Evolutionary conservation across 306 rosid genomes (phyloP), one percentile per base, ranked within the genome.

Genomic region (Cucurbita maxima): DNA sequence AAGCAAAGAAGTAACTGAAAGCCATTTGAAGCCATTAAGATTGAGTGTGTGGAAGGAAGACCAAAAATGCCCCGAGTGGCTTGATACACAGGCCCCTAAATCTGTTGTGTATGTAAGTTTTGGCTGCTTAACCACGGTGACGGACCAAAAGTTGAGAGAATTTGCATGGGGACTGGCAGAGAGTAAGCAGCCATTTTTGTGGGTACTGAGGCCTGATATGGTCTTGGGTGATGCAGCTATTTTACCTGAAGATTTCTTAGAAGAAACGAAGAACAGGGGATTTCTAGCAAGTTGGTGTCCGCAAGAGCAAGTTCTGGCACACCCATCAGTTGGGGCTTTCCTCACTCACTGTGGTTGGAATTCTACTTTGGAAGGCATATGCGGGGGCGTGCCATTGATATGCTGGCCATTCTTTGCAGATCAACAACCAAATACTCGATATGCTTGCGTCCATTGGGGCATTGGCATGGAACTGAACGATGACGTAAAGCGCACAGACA

Each of bases 401-500:
- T 79, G 84, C 34, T 87, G 87, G 89, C 91, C 91, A 37, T 87
- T 84, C 63, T 87, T 84, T n/a, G 83, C 82, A 0, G 86, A 87
- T 36, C 87, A 87, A 8, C 87, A 81, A 61, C 72, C 81, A 0
- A 86, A 81, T 52, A 83, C 89, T 71, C 61, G 84, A 8, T 87
- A 75, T 58, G 82, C 81, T 4, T 79, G 86, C 58, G 60, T 57
- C 2, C 13, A 10, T 30, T 87, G 86, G 89, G 81, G 63, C 16
- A 74, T 81, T 50, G 89, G 85, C 9, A 8, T 78, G 83, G 87
- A 87, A 74, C 22, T 83, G 11, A 81, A 76, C 8, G 22, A 56
- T 10, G 83, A 82, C 14, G 87, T 84, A 14, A 80, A 81, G 55
- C 54, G 83, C 6, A 52, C 38, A 0, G 81, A 87, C 47, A 44